Conservation (phyloP, 805 yeast species). For the Metschnikowia arizonensis region DNA sequence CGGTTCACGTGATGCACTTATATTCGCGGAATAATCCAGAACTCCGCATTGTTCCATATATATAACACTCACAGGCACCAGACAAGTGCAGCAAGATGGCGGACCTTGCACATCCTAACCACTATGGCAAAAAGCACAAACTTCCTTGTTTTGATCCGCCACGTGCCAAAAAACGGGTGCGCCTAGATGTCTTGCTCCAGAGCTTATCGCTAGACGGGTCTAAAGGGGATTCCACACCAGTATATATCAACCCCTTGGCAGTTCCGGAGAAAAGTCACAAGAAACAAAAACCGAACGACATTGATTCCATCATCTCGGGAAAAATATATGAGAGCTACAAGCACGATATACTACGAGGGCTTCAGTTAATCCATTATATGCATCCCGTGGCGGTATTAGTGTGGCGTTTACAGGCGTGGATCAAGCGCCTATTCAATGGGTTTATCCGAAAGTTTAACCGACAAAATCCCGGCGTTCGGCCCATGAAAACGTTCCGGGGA, state of each 20-base stretch:
- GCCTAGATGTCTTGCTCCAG: slow-evolving; percentile 29
- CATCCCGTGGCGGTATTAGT: slow-evolving; percentile 24
- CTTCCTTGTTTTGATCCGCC: background rate
- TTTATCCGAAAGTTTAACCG: slow-evolving; percentile 30
- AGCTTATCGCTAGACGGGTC: slow-evolving; percentile 20
- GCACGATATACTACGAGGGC: slow-evolving; percentile 16
- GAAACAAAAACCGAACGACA: slow-evolving; percentile 3
- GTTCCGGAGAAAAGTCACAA: slow-evolving; percentile 6
- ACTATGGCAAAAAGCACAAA: background rate
- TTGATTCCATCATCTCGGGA: slow-evolving; percentile 22
- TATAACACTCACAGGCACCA: background rate
- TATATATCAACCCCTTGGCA: slow-evolving; percentile 13
- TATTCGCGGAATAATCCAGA: slow-evolving; percentile 6
- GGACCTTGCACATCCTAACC: background rate
- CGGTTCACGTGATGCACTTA: background rate
- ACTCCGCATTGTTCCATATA: background rate
- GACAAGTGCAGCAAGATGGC: slow-evolving; percentile 1
- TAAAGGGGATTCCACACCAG: slow-evolving; percentile 1
- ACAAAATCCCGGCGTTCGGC: slow-evolving; percentile 6
- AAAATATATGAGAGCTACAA: slow-evolving; percentile 25
- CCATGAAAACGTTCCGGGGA: slow-evolving; percentile 18
- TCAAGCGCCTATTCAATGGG: slow-evolving; percentile 31
- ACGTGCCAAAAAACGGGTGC: slow-evolving; percentile 22
- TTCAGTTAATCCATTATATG: slow-evolving; percentile 25
- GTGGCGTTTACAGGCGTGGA: slow-evolving; percentile 34